Conservation (phyloP, 495 filamentous ascomycete genomes). For the Cudoniella acicularis region DNA sequence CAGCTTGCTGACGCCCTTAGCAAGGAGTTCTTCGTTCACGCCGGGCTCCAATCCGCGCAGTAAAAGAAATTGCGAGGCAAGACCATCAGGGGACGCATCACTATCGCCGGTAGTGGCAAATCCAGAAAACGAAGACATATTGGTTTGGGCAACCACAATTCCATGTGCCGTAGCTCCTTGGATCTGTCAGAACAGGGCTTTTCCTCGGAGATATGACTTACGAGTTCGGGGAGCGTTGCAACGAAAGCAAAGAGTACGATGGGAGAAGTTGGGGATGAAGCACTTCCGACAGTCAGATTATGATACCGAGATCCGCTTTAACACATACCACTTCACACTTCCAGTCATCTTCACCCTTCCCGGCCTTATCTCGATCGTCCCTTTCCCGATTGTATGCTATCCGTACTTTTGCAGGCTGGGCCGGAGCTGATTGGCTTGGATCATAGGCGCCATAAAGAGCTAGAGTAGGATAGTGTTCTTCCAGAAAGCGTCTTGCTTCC, state of each 20-base stretch:
- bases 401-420: conserved; percentile 54
- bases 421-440: conserved; percentile 36
- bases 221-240: conserved; percentile 69
- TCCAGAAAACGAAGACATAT: conserved; percentile 26
- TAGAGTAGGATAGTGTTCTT: conserved; percentile 60
- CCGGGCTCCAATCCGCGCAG: conserved; percentile 70
- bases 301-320: neutral
- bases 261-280: conserved; percentile 58
- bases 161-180: conserved; percentile 28
- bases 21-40: conserved; percentile 73
- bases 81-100: conserved; percentile 70
- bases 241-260: conserved; percentile 65
- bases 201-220: conserved; percentile 37
- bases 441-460: conserved; percentile 36
- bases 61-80: conserved; percentile 77
- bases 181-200: neutral
- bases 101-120: conserved; percentile 70
- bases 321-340: conserved; percentile 63
- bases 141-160: conserved; percentile 18
- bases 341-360: conserved; percentile 68
- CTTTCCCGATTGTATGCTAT: conserved; percentile 57
- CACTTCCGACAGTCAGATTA: neutral
- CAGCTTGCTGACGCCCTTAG: conserved; percentile 75
- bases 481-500: conserved; percentile 62
- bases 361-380: conserved; percentile 46